phyloP scores from a whole-genome alignment of 2,329 filamentous ascomycete genomes.

The Exophiala calicioides region DNA sequence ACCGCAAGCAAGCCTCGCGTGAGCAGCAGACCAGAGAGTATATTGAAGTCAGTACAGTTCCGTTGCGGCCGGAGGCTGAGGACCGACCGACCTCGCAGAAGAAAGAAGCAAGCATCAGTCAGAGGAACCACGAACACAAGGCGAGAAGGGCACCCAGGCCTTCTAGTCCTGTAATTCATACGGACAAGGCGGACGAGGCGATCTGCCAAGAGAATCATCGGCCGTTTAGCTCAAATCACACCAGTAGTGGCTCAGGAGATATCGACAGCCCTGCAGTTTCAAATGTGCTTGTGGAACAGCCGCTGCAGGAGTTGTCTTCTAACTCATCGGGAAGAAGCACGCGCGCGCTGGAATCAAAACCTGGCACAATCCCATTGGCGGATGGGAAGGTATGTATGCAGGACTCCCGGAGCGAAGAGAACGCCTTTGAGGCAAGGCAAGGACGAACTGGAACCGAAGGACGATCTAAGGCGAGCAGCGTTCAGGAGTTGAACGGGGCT shows the following conservation, averaged over 20 bases:
- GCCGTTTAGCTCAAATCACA: background rate
- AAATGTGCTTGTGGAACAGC: conserved; percentile 18
- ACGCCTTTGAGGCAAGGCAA: background rate
- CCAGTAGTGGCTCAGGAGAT: background rate
- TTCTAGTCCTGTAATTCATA: conserved; percentile 7
- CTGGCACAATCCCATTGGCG: conserved; percentile 13
- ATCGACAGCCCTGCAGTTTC: conserved; percentile 10
- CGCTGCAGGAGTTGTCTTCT: conserved; percentile 35
- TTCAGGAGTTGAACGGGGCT: conserved; percentile 38
- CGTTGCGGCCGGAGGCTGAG: conserved; percentile 8
- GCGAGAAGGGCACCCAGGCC: conserved; percentile 1
- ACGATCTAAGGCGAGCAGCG: conserved; percentile 12
- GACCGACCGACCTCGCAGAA: background rate
- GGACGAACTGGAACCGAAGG: background rate
- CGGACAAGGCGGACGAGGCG: background rate
- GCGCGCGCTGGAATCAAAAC: conserved; percentile 6
- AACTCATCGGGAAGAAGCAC: conserved; percentile 33
- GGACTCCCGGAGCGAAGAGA: conserved; percentile 10
- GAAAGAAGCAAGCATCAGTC: background rate
- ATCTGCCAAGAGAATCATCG: conserved; percentile 1
- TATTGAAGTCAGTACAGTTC: conserved; percentile 17
- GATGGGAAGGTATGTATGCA: conserved; percentile 20
- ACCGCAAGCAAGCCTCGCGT: background rate
- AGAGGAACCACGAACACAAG: background rate
- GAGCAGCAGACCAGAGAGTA: conserved; percentile 5